Evolutionary conservation across 2,329 filamentous ascomycete genomes (phyloP).

Genomic region (Fusarium goolgardi): DNA sequence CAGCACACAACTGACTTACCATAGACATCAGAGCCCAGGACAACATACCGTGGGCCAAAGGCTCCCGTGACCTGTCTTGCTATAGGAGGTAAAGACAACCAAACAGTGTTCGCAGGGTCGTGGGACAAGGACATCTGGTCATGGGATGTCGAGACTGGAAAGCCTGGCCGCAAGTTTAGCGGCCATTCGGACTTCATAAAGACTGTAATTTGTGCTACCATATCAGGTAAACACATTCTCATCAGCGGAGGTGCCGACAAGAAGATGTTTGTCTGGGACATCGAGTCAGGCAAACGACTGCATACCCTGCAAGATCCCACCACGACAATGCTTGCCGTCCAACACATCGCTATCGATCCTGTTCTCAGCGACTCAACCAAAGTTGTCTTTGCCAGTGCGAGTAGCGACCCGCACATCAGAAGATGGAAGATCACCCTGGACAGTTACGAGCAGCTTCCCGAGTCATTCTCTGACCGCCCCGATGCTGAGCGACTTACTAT

Average conservation of each 20-base stretch:
- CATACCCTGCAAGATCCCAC: conserved; percentile 82
- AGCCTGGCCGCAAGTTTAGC: conserved; percentile 68
- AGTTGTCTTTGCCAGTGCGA: conserved; percentile 78
- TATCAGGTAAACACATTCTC: conserved; percentile 72
- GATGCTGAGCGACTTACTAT: conserved; percentile 65
- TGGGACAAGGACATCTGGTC: conserved; percentile 96
- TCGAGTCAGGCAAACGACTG: conserved; percentile 72
- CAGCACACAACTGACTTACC: conserved; percentile 14
- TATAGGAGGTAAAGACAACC: conserved; percentile 66
- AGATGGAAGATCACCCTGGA: conserved; percentile 74
- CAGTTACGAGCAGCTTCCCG: conserved; percentile 65
- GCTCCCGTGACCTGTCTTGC: conserved; percentile 84
- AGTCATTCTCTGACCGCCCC: conserved; percentile 56
- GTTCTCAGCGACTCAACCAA: conserved; percentile 62
- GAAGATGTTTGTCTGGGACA: conserved; percentile 87
- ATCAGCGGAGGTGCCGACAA: conserved; percentile 83
- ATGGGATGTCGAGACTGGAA: conserved; percentile 74
- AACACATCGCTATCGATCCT: conserved; percentile 82
- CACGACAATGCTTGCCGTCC: conserved; percentile 78
- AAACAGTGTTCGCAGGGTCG: conserved; percentile 82
- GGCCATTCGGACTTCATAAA: conserved; percentile 96
- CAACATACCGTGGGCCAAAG: conserved; percentile 76
- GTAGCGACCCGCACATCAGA: conserved; percentile 82
- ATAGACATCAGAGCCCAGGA: conserved; percentile 50
- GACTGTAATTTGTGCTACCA: conserved; percentile 71